Conservation (phyloP, 2,329 filamentous ascomycete genomes). For the Drechslerella coelobrocha region DNA sequence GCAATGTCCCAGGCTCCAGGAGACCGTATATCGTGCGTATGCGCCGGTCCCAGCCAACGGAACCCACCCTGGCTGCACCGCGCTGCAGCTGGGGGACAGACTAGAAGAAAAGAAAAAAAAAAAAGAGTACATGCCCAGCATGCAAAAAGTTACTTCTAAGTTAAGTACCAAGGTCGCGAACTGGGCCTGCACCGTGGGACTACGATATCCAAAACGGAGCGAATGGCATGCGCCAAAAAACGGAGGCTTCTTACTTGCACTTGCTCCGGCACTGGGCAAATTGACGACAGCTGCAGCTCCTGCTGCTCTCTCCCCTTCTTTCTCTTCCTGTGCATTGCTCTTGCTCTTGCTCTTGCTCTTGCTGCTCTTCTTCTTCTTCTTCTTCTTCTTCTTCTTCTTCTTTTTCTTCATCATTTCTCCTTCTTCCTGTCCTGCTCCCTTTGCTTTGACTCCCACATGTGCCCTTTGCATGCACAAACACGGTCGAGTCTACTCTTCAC, state of each 20-base stretch:
- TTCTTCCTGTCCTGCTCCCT: slow-evolving; percentile 3
- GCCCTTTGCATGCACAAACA: too few species aligned
- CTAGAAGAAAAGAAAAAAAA: background rate
- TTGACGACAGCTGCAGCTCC: slow-evolving; percentile 25
- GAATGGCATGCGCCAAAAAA: slow-evolving; percentile 44
- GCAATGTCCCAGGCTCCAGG: too few species aligned
- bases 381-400: slow-evolving; percentile 22
- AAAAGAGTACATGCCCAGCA: background rate
- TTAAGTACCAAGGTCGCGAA: slow-evolving; percentile 39
- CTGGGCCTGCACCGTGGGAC: slow-evolving; percentile 27
- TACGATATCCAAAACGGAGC: slow-evolving; percentile 37
- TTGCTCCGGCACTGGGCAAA: slow-evolving; percentile 6
- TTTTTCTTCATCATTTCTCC: slow-evolving; percentile 8
- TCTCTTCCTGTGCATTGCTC: slow-evolving; percentile 19
- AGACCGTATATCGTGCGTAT: too few species aligned
- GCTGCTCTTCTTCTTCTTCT: background rate
- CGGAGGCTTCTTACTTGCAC: slow-evolving; percentile 29
- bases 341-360: slow-evolving; percentile 1
- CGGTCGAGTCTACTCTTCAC: background rate
- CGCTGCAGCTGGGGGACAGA: too few species aligned
- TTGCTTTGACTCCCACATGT: background rate
- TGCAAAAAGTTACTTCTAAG: slow-evolving; percentile 31
- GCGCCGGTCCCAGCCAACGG: too few species aligned
- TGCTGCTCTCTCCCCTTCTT: slow-evolving; percentile 4
- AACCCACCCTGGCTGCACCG: too few species aligned